Evolutionary conservation across 768 basidiomycete genomes (phyloP), one percentile per base, ranked within the genome.

Genomic region (Cyclocybe cylindracea): DNA sequence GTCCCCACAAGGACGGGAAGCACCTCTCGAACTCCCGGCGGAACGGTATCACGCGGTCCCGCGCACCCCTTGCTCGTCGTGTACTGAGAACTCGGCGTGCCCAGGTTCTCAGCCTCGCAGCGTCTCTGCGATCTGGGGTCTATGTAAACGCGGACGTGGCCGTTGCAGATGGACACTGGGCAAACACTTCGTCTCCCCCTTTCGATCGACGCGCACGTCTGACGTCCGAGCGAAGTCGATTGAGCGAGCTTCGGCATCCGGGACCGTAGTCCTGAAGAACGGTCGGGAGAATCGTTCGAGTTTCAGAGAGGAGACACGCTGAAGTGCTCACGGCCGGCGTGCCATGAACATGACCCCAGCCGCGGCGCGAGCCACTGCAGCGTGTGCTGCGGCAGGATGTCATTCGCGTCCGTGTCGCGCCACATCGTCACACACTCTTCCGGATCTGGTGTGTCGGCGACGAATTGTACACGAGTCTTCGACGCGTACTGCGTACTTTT

Each of bases 311-410:
- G 61, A 50, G 44, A 56, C 8, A 75, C 46, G 24, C 56, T 54
- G 44, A 77, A 70, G 8, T 46, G 58, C 54, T 80, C 51, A 87
- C 67, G n/a, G 42, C 72, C 74, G 34, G 68, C 64, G 59, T 84
- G 81, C n/a, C 76, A 87, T 83, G 66, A 87, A 86, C 47, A 85
- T 59, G 19, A 81, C 73, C 65, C 69, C 9, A 69, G 59, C 3
- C 70, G 59, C 1, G 63, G 50, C 2, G 63, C 70, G 31, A 62
- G 60, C 83, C 84, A 87, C 13, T 73, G 65, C 5, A 88, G 68
- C 2, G 72, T 70, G 37, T 76, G 74, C 51, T 78, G 78, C 6
- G 86, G 85, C 2, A 87, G 63, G 45, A 86, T 75, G 45, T 78
- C 70, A 84, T 60, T 9, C 69, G 72, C 0, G 78, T 76, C 3